Base-by-base conservation (phyloP, 2,329 filamentous ascomycete genomes). In the Eutypella sp. region DNA sequence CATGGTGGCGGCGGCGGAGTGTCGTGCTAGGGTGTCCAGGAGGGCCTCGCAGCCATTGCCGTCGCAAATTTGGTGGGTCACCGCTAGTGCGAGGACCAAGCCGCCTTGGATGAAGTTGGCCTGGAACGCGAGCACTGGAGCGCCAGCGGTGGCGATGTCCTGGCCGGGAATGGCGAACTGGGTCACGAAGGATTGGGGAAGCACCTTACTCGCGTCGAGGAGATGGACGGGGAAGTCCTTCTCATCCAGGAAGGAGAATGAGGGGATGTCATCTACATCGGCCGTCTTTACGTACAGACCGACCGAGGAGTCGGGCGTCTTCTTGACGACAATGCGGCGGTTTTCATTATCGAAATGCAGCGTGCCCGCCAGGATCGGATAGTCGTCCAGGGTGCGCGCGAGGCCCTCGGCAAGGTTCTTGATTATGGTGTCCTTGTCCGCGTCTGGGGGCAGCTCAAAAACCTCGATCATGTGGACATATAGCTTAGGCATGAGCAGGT, bases 31-130 rank as follows among this genome's bases (percentile, higher is more conserved):
- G 22, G 50, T 52, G 2, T 52, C 52, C 16, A 63, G 33, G 45
- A 63, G 54, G 7, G 50, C 54, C 41, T 63, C 56, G 37, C 53
- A 58, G 15, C 61, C 57, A 23, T 56, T 53, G 13, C 54, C 57
- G 20, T 62, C 50, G 8, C 44, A 52, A 39, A 49, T 46, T 22
- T 45, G 45, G 42, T 64, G 61, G 38, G 60, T 56, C 15, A 61
- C 44, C 15, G 60, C 59, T 15, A 53, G 22, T 10, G 42, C 59
- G 9, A 64, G 34, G 29, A 63, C 50, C 13, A 62, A 31, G n/a
- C 60, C 60, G 24, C 58, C 57, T 6, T 37, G 43, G 42, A 64
- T 58, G 39, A 63, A 60, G 45, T 51, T 64, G 42, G 55, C 25
- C 44, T 63, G 60, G 11, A 56, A 53, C 8, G 49, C 51, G 15